Base-by-base conservation (phyloP, 1,284 basidiomycete species). In the Somion occarium region DNA sequence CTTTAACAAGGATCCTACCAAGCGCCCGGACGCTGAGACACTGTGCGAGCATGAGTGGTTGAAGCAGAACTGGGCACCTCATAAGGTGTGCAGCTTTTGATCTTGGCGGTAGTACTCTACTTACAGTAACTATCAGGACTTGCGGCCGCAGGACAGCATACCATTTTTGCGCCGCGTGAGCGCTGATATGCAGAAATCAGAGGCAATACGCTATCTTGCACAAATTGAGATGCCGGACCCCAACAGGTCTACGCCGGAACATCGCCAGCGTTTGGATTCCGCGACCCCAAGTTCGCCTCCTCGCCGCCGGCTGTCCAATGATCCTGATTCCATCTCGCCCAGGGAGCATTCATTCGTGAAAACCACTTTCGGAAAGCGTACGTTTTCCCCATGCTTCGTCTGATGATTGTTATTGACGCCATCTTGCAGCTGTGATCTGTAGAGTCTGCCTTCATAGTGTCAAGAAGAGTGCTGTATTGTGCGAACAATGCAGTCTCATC, bases 1-100 rank as follows among this genome's bases (percentile, higher is more conserved):
- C 67, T 97, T 98, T 71, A 73, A 89, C 65, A 98, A 97, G 71
- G 85, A 95, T 57, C 92, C 95, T 3, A 63, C 69, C 11, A 73
- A 78, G 58, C 81, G 94, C 11, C 95, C 94, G 0, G 83, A 80
- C 54, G 95, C 94, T 0, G 88, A 88, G 52, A 67, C 78, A 49
- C 79, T 98, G 2, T 95, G 88, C 65, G 89, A 94, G 63, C 94
- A 97, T 68, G 78, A 82, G 5, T 98, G 95, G 95, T 72, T 98
- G 44, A 86, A 85, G 68, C 80, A 80, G 59, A 86, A 85, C 53
- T 92, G 88, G 78, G 82, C 79, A 25, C 78, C 80, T 22, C 75
- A 44, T 22, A 44, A 44, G 43, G 43, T 44, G 25, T 11, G 43
- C 11, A 11, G 11, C 9, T 20, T 19, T 9, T 11, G 11, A 15